Evolutionary conservation across 2,329 filamentous ascomycete genomes (phyloP).

Genomic region (Teratosphaeria gauchensis): DNA sequence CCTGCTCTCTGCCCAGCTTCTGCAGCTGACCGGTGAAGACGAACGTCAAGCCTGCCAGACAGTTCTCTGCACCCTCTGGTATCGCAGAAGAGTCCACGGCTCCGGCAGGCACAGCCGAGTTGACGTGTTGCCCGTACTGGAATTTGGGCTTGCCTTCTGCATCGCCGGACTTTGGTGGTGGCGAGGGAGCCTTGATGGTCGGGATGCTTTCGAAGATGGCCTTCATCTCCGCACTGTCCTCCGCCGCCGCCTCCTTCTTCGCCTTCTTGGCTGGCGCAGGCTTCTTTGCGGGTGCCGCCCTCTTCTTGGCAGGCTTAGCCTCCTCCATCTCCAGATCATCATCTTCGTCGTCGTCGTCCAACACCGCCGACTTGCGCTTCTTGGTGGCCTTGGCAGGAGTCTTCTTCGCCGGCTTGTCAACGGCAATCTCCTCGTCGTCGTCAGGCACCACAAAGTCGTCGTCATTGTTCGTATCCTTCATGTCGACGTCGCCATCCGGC

Average conservation of each 20-base stretch:
- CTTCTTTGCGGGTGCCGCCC: slow-evolving; percentile 32
- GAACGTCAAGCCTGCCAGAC: slow-evolving; percentile 78
- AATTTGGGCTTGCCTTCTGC: slow-evolving; percentile 53
- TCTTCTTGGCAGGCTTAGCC: slow-evolving; percentile 49
- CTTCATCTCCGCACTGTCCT: slow-evolving; percentile 64
- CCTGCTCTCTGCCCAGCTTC: slow-evolving; percentile 74
- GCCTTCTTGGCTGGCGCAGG: slow-evolving; percentile 45
- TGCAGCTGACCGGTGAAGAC: slow-evolving; percentile 89
- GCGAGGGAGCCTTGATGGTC: slow-evolving; percentile 70
- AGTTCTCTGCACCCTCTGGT: slow-evolving; percentile 78
- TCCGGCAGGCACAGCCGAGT: slow-evolving; percentile 48
- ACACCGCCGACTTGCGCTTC: slow-evolving; percentile 52
- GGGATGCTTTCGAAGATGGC: slow-evolving; percentile 83
- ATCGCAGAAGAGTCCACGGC: slow-evolving; percentile 58
- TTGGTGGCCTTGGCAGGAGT: slow-evolving; percentile 25
- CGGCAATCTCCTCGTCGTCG: slow-evolving; percentile 31
- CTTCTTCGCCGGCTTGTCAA: slow-evolving; percentile 31
- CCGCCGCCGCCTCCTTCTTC: slow-evolving; percentile 54
- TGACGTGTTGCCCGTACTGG: slow-evolving; percentile 53
- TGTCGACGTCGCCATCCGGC: slow-evolving; percentile 40
- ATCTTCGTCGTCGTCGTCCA: slow-evolving; percentile 41
- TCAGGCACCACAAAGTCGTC: slow-evolving; percentile 38
- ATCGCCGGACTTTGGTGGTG: slow-evolving; percentile 53
- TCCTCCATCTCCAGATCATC: slow-evolving; percentile 38
- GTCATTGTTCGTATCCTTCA: slow-evolving; percentile 41